Evolutionary conservation across 2,329 filamentous ascomycete species (phyloP).

Genomic region (Neonectria hederae): DNA sequence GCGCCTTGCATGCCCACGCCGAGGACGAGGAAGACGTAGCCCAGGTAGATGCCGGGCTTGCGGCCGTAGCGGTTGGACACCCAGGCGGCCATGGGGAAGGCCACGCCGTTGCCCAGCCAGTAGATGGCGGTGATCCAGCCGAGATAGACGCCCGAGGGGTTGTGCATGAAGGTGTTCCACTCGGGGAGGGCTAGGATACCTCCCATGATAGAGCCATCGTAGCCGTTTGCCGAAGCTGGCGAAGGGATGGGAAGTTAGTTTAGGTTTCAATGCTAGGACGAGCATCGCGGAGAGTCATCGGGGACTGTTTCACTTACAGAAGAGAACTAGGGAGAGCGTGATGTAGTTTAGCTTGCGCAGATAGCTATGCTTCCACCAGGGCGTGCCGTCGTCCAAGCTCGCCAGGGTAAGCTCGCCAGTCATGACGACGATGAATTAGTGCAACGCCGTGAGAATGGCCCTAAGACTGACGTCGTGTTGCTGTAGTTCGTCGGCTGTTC

Average conservation of each 20-base stretch:
- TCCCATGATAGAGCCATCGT: constrained; percentile 25
- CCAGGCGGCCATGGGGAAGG: constrained; percentile 26
- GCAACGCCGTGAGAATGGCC: background rate
- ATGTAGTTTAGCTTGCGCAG: constrained; percentile 32
- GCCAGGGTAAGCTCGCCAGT: constrained; percentile 6
- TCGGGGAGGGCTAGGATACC: constrained; percentile 29
- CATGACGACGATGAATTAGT: constrained; percentile 4
- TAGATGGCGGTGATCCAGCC: constrained; percentile 40
- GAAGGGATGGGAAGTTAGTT: background rate
- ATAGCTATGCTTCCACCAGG: constrained; percentile 29
- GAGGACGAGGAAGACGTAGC: constrained; percentile 28
- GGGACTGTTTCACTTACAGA: constrained; percentile 18
- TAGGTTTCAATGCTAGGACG: no score
- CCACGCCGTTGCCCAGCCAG: constrained; percentile 36
- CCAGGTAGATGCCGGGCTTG: constrained; percentile 22
- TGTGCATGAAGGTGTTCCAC: constrained; percentile 37
- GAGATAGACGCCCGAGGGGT: constrained; percentile 31
- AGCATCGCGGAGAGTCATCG: background rate
- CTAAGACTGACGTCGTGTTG: background rate
- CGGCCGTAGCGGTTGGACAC: constrained; percentile 29
- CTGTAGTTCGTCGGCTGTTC: background rate
- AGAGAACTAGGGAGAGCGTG: constrained; percentile 25
- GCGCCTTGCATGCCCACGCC: constrained; percentile 28
- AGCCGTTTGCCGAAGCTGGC: constrained; percentile 29
- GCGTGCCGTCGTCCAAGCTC: constrained; percentile 7